phyloP scores from a whole-genome alignment of 352 stramenopile species.

The Phytophthora podocarpi region DNA sequence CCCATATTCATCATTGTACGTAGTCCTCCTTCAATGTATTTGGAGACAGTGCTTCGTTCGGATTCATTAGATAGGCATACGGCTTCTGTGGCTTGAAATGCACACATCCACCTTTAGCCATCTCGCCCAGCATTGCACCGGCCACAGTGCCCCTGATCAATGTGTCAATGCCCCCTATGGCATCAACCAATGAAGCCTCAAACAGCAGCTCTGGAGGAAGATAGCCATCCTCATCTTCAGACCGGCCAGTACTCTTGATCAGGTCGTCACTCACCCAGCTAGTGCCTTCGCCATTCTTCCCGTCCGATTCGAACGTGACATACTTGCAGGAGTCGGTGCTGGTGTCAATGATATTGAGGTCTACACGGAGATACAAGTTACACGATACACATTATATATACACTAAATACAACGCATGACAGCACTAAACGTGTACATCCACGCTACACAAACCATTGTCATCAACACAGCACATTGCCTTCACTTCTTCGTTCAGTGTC shows the following conservation, averaged over 20 bases:
- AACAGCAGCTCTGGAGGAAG: neutral
- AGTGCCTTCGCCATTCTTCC: neutral
- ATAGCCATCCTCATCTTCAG: neutral
- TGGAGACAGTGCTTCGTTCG: neutral
- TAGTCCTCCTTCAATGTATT: neutral
- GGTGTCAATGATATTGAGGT: too few relatives aligned
- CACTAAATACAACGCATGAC: too few relatives aligned
- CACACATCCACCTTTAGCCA: neutral
- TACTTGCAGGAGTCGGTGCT: too few relatives aligned
- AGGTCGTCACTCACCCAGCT: neutral
- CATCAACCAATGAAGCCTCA: neutral
- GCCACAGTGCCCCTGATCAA: neutral
- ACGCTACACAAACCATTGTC: too few relatives aligned
- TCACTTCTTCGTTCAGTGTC: too few relatives aligned
- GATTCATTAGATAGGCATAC: neutral
- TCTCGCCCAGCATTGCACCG: neutral
- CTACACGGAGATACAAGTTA: too few relatives aligned
- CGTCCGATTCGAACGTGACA: neutral
- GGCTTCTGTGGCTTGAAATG: neutral
- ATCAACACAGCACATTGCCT: too few relatives aligned
- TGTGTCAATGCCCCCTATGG: neutral
- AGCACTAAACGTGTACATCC: too few relatives aligned
- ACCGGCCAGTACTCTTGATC: too few relatives aligned
- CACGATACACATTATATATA: too few relatives aligned
- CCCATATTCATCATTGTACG: neutral